phyloP scores from a whole-genome alignment of 2,329 filamentous ascomycete genomes.

The Plectosphaerella plurivora region DNA sequence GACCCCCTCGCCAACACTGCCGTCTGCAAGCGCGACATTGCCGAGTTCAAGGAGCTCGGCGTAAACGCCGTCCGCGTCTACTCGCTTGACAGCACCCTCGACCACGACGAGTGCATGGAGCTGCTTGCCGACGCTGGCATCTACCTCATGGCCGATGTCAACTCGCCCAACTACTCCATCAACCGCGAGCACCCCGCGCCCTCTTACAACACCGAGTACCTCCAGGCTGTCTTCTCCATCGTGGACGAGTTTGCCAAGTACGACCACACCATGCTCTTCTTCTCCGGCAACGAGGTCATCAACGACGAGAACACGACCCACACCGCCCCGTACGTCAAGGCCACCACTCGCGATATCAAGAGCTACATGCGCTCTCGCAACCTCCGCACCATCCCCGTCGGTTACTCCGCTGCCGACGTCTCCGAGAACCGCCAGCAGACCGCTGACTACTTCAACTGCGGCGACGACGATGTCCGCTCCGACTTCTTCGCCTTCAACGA shows the following conservation, averaged over 20 bases:
- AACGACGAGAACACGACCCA: constrained; percentile 62
- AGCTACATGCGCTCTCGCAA: constrained; percentile 60
- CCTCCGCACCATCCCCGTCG: constrained; percentile 66
- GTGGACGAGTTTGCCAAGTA: constrained; percentile 81
- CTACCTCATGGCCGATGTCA: constrained; percentile 88
- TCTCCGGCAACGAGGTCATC: constrained; percentile 78
- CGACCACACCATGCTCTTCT: constrained; percentile 82
- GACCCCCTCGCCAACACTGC: constrained; percentile 73
- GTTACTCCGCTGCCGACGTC: constrained; percentile 77
- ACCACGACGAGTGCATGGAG: constrained; percentile 84
- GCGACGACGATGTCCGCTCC: constrained; percentile 73
- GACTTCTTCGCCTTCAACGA: constrained; percentile 91
- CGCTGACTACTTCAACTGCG: constrained; percentile 92
- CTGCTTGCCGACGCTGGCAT: constrained; percentile 78
- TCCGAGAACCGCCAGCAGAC: constrained; percentile 81
- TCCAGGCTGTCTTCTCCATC: constrained; percentile 81
- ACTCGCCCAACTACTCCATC: constrained; percentile 84
- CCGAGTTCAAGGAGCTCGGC: constrained; percentile 77
- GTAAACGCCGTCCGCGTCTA: constrained; percentile 92
- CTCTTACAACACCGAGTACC: constrained; percentile 84
- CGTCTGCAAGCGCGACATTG: constrained; percentile 74
- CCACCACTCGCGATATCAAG: constrained; percentile 72
- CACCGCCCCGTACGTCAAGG: constrained; percentile 71
- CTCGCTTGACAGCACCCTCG: constrained; percentile 57
- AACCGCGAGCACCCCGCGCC: constrained; percentile 67